Base-by-base conservation (phyloP, 148 eudicot species). In the Amaranthus hypochondriacus region DNA sequence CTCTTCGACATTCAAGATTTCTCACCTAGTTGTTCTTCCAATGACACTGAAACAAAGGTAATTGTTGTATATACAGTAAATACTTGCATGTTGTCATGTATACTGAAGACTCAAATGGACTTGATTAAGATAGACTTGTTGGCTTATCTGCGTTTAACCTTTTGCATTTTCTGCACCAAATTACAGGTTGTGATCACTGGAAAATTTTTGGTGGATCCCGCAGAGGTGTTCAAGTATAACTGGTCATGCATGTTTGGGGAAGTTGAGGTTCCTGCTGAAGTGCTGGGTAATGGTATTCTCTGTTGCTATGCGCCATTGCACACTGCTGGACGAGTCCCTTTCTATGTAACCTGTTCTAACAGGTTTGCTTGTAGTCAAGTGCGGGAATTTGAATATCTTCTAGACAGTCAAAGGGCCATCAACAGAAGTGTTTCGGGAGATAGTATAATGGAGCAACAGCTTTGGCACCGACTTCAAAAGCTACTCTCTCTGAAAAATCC, bases 181-280 rank as follows among this genome's bases (percentile, higher is more conserved):
- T 72, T 28, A 18, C 83, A 92, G 99, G 92, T 95, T 43, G 82
- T 86, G 61, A 81, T 95, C 64, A 87, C 85, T 48, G 99, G 99
- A 71, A 92, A 73, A 51, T 95, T 95, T 75, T 78, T 95, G 85
- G 90, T 80, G 83, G 85, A 78, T 78, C 86, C 77, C 56, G 86
- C 85, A 47, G 90, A 87, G 64, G 67, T 86, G 72, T 81, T 73
- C 75, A 86, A 87, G 55, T 84, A 75, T 71, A 84, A 78, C 39
- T 95, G 92, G 93, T 89, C 99, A 50, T 92, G 97, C 77, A 95
- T 95, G 99, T 95, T 95, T 85, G 99, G 97, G 65, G 97, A 92
- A 80, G 83, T 89, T 47, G 99, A 95, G 78, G 97, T 95, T 76
- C 97, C 96, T 62, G 99, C 92, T 5, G 86, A 89, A 77, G 85